phyloP scores from a whole-genome alignment of 768 basidiomycete genomes.

The Termitomyces bulborhizus region DNA sequence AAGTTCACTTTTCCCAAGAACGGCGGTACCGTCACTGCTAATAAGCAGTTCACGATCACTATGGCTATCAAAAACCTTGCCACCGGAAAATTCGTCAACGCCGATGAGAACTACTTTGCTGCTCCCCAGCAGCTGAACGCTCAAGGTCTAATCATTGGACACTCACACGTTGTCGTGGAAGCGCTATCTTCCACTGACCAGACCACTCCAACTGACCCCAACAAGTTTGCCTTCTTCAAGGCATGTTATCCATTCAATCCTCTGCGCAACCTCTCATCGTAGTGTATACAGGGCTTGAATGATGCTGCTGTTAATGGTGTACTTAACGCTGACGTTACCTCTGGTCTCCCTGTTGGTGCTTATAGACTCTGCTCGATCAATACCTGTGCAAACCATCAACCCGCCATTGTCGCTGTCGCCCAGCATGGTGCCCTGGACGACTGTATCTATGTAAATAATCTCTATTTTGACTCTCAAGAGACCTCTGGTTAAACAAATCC shows the following conservation, averaged over 20 bases:
- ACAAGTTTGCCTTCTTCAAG: conserved; percentile 49
- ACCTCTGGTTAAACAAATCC: conserved; percentile 2
- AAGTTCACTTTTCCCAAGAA: conserved; percentile 38
- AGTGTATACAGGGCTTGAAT: conserved; percentile 47
- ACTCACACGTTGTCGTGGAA: conserved; percentile 52
- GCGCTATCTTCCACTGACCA: conserved; percentile 29
- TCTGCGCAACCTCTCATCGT: conserved; percentile 16
- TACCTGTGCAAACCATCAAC: conserved; percentile 52
- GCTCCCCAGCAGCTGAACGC: conserved; percentile 46
- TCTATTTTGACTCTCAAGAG: neutral
- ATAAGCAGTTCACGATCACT: conserved; percentile 38
- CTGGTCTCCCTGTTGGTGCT: conserved; percentile 49
- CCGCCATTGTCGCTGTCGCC: conserved; percentile 49
- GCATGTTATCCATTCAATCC: conserved; percentile 5
- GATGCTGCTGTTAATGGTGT: conserved; percentile 38
- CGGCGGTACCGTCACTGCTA: conserved; percentile 34
- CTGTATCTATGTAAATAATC: conserved; percentile 39
- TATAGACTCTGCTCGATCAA: conserved; percentile 60
- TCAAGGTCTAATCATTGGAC: conserved; percentile 41
- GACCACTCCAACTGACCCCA: conserved; percentile 38
- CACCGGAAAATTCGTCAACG: conserved; percentile 47
- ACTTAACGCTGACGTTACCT: conserved; percentile 42
- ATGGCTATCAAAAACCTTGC: conserved; percentile 34
- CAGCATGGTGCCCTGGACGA: conserved; percentile 61
- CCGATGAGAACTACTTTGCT: conserved; percentile 38